A percentile compares a stretch with the other conserved stretches of the same genome.
Evolutionary conservation across 169 alveolate species (phyloP).

Genomic region (Miamiensis avidus): DNA sequence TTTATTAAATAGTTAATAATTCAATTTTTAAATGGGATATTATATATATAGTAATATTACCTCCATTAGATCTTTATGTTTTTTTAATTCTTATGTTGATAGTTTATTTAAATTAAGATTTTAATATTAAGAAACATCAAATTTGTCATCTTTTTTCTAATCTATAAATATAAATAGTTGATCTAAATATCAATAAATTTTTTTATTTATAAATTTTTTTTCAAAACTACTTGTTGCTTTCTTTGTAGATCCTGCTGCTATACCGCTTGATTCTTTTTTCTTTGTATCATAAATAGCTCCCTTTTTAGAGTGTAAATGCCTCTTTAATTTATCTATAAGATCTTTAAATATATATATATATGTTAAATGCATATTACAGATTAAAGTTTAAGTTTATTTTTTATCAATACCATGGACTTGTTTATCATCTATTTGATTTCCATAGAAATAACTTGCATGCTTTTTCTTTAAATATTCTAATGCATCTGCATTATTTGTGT

Average conservation of each 20-base stretch:
- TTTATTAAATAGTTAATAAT: too few species aligned
- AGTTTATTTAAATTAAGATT: slow-evolving; percentile 50
- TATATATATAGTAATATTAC: slow-evolving; percentile 2
- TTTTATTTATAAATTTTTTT: slow-evolving; percentile 1
- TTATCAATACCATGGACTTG: slow-evolving; percentile 20
- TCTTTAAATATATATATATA: background rate
- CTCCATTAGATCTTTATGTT: slow-evolving; percentile 59
- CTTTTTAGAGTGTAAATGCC: background rate
- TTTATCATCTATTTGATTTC: slow-evolving; percentile 33
- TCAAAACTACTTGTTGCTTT: background rate
- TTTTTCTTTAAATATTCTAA: slow-evolving; percentile 55
- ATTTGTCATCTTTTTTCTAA: slow-evolving; percentile 3
- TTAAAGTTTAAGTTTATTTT: background rate
- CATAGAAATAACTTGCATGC: slow-evolving; percentile 55
- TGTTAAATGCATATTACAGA: background rate
- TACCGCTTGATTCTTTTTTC: slow-evolving; percentile 9
- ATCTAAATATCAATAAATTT: too few species aligned
- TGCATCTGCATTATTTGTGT: slow-evolving; percentile 51
- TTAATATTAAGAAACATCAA: slow-evolving; percentile 5
- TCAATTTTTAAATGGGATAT: background rate
- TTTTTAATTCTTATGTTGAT: slow-evolving; percentile 37
- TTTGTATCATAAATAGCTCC: slow-evolving; percentile 9
- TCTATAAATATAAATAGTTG: background rate
- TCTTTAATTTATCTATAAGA: background rate
- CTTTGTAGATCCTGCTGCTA: slow-evolving; percentile 5